These are phyloP conservation scores for Botrytis fragariae DNA, from an alignment of 2,329 filamentous ascomycete genomes.

Conservation along the genomic window DNA sequence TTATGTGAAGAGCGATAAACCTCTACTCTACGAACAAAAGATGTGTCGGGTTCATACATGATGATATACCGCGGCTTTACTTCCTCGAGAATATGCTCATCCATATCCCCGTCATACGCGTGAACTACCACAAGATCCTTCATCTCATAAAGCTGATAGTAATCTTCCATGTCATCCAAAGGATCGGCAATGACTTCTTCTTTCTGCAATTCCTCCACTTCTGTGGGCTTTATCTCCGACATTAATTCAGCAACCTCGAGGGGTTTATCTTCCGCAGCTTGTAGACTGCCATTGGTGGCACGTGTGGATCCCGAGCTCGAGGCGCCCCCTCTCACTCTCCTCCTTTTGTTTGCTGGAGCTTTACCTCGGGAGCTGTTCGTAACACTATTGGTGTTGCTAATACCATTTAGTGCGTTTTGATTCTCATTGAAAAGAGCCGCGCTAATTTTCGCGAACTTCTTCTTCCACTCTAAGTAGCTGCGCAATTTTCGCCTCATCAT, in stretches of 20 bases:
- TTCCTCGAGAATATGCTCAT: slow-evolving; percentile 95
- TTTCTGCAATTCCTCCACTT: slow-evolving; percentile 72
- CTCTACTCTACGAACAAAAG: slow-evolving; percentile 91
- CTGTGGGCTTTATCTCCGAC: slow-evolving; percentile 78
- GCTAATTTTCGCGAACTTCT: slow-evolving; percentile 82
- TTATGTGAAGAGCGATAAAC: slow-evolving; percentile 94
- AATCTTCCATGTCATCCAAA: slow-evolving; percentile 87
- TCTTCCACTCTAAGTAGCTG: slow-evolving; percentile 87
- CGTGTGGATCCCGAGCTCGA: slow-evolving; percentile 58
- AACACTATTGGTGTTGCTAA: slow-evolving; percentile 52
- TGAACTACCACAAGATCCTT: slow-evolving; percentile 85
- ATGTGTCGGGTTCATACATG: slow-evolving; percentile 96
- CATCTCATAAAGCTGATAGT: slow-evolving; percentile 89
- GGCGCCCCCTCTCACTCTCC: slow-evolving; percentile 77
- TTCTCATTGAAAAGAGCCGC: slow-evolving; percentile 75
- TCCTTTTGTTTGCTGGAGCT: slow-evolving; percentile 79
- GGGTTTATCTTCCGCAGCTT: slow-evolving; percentile 78
- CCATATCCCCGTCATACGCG: slow-evolving; percentile 91
- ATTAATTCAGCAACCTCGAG: slow-evolving; percentile 78
- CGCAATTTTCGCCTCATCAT: slow-evolving; percentile 89
- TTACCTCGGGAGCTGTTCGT: slow-evolving; percentile 51
- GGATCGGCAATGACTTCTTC: slow-evolving; percentile 74
- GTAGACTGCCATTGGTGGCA: slow-evolving; percentile 70
- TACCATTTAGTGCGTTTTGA: slow-evolving; percentile 69
- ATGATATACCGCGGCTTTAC: slow-evolving; percentile 90